These are phyloP conservation scores for Boletus chippewaensis DNA, from an alignment of 1,284 basidiomycete genomes.

Conservation along the genomic window DNA sequence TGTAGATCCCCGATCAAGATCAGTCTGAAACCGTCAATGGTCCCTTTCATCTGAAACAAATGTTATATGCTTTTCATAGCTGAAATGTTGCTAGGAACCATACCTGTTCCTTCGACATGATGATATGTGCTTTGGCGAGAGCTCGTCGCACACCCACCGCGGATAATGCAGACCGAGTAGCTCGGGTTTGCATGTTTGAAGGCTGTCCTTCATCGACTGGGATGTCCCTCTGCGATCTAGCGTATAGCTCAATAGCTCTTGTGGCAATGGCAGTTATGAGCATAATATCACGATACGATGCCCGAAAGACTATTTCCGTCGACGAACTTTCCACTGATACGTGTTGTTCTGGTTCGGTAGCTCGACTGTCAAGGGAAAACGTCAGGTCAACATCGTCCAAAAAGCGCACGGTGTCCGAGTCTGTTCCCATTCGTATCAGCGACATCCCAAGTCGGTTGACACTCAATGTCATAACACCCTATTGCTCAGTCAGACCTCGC, in stretches of 20 bases:
- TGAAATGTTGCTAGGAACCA: neutral
- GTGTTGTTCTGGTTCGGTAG: constrained; percentile 68
- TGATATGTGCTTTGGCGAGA: constrained; percentile 51
- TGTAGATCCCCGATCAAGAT: constrained; percentile 94
- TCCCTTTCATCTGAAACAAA: constrained; percentile 60
- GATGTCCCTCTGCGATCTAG: constrained; percentile 31
- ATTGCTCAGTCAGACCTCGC: constrained; percentile 10
- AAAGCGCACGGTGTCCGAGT: constrained; percentile 82
- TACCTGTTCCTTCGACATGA: constrained; percentile 80
- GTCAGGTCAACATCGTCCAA: constrained; percentile 91
- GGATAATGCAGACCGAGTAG: constrained; percentile 7
- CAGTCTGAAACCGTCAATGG: constrained; percentile 86
- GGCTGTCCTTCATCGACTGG: constrained; percentile 2
- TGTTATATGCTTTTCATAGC: neutral
- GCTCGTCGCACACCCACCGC: constrained; percentile 27
- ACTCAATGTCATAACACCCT: constrained; percentile 81
- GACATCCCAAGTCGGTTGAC: constrained; percentile 91
- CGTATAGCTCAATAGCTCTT: constrained; percentile 67
- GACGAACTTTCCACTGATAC: constrained; percentile 81
- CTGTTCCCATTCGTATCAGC: constrained; percentile 81
- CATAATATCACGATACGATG: constrained; percentile 89
- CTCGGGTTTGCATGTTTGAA: constrained; percentile 8
- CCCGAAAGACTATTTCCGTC: constrained; percentile 84
- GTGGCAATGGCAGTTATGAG: constrained; percentile 88
- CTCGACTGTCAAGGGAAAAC: constrained; percentile 79